A percentile compares a stretch with the other conserved stretches of the same genome.
phyloP scores from a whole-genome alignment of 306 rosid genomes.

The Acacia confusa region DNA sequence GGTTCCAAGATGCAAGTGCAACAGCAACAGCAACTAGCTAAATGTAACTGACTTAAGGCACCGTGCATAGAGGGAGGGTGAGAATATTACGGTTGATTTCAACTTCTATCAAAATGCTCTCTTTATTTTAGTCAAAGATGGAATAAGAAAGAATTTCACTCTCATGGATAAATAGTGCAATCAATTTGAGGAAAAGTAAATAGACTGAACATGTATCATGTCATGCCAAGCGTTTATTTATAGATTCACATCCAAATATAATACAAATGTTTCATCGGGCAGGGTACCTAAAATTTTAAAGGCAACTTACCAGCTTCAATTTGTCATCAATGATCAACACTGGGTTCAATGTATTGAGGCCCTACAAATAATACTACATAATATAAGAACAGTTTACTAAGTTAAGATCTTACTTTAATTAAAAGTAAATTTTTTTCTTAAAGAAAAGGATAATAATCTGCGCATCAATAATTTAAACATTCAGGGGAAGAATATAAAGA shows the following conservation, averaged over 20 bases:
- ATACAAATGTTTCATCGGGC: not conserved
- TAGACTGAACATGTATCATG: not conserved
- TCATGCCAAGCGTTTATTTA: not conserved
- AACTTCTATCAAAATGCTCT: not conserved
- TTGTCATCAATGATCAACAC: constrained; percentile 61
- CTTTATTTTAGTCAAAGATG: not conserved
- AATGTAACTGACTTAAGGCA: not conserved
- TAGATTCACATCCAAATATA: not conserved
- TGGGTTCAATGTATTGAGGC: constrained; percentile 76
- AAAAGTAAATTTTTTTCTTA: not conserved
- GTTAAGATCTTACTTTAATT: constrained; percentile 11
- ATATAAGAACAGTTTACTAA: constrained; percentile 20
- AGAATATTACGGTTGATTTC: not conserved
- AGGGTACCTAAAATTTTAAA: not conserved
- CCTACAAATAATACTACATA: constrained; percentile 46
- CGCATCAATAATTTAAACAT: not conserved
- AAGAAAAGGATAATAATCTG: not conserved
- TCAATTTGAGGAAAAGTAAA: not conserved
- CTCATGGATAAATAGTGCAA: not conserved
- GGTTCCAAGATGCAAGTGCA: not conserved
- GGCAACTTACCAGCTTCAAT: constrained; percentile 64
- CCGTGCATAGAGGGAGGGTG: not conserved
- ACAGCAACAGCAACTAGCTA: not conserved
- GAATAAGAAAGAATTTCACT: not conserved
- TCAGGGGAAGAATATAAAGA: not conserved